Percentiles rank a stretch among this genome's conserved stretches.
phyloP scores from a whole-genome alignment of 768 basidiomycete genomes.

The Gelatoporia subvermispora region DNA sequence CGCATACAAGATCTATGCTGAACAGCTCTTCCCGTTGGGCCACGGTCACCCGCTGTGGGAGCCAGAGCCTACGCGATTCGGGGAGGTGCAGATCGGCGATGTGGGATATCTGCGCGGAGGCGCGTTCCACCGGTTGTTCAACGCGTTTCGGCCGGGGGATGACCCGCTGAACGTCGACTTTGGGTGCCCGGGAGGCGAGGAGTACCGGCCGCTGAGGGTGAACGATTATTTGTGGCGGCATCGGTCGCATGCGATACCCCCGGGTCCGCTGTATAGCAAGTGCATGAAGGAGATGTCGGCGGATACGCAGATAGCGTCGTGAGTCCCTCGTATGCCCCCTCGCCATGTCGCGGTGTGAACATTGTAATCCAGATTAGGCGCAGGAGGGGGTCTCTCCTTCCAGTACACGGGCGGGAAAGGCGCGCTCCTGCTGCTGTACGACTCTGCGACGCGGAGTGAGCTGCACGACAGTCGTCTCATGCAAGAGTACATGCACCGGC shows the following conservation, averaged over 20 bases:
- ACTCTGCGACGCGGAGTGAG: neutral
- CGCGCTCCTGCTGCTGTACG: conserved; percentile 5
- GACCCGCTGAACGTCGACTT: conserved; percentile 2
- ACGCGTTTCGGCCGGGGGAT: conserved; percentile 5
- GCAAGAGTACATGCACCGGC: conserved; percentile 8
- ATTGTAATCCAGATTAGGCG: too few species aligned
- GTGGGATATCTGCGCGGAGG: conserved; percentile 13
- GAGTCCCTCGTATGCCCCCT: too few species aligned
- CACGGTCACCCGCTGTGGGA: conserved; percentile 13
- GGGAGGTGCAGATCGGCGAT: conserved; percentile 13
- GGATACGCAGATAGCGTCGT: too few species aligned
- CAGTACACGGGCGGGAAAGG: conserved; percentile 8
- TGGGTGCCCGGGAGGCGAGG: too few species aligned
- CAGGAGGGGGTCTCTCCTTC: neutral
- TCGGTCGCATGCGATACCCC: neutral
- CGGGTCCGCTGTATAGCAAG: conserved; percentile 5
- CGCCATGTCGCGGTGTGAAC: too few species aligned
- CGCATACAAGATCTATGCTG: conserved; percentile 8
- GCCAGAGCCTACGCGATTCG: conserved; percentile 7
- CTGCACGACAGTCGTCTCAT: neutral
- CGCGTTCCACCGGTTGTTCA: conserved; percentile 17
- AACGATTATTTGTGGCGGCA: too few species aligned
- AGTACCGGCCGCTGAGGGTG: too few species aligned
- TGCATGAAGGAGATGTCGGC: neutral
- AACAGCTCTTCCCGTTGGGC: conserved; percentile 4